Base-by-base conservation (phyloP, 768 basidiomycete genomes). In the Hygrophoropsis aurantiaca region DNA sequence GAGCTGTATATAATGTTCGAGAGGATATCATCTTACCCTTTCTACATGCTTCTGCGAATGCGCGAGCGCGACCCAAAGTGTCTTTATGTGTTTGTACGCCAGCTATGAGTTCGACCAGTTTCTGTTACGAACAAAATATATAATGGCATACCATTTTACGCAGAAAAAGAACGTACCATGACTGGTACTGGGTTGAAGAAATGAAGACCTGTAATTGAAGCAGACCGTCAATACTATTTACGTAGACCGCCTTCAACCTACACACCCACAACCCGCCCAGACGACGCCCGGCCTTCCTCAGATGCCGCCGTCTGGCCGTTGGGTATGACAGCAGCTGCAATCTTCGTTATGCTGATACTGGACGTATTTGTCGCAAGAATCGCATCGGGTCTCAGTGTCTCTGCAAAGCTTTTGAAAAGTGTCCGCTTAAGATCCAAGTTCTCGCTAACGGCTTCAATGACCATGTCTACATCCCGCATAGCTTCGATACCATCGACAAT, bases 161-260 rank as follows among this genome's bases (percentile, higher is more conserved):
- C 7, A 9, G 15, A 38, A 37, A 5, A 15, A 23, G 11, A 39
- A 54, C 79, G 41, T 60, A 90, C 90, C 94, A 97, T 97, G 25
- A 95, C 89, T 3, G 94, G 94, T 4, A 97, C 94, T 4, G 94
- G 94, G 59, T 97, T 95, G 73, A 97, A 95, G 74, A 94, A 97
- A 64, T 95, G 93, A 34, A 95, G 72, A 11, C 85, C 90, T 92
- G n/a, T n/a, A n/a, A n/a, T n/a, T n/a, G n/a, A n/a, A n/a, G n/a
- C n/a, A n/a, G n/a, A n/a, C n/a, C n/a, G n/a, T n/a, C n/a, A n/a
- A n/a, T n/a, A n/a, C n/a, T n/a, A n/a, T n/a, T n/a, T n/a, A n/a
- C n/a, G n/a, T n/a, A n/a, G n/a, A n/a, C n/a, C n/a, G n/a, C n/a
- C n/a, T 26, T 26, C 19, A 8, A 37, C 27, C 2, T 40, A 44